Evolutionary conservation across 805 yeast genomes (phyloP).

Genomic region (Yarrowia deformans): DNA sequence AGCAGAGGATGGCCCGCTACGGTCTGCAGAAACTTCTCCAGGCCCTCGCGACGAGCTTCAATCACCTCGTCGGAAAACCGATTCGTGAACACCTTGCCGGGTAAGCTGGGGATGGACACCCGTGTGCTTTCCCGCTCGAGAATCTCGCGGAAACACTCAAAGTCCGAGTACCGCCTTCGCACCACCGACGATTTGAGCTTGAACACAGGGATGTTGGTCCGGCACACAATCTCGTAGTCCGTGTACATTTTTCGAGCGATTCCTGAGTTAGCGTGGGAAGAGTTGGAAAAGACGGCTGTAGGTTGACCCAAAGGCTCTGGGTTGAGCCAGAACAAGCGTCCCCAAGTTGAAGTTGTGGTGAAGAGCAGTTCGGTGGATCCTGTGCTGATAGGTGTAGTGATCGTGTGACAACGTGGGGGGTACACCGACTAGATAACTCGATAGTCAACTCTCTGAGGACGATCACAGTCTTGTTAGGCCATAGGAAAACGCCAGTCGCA

Average conservation of each 20-base stretch:
- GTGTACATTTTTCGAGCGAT: slow-evolving; percentile 74
- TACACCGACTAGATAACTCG: too few relatives aligned
- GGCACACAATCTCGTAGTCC: slow-evolving; percentile 88
- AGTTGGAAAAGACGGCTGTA: too few relatives aligned
- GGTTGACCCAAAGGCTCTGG: too few relatives aligned
- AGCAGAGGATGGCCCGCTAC: slow-evolving; percentile 94
- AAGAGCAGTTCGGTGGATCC: too few relatives aligned
- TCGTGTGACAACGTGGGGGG: too few relatives aligned
- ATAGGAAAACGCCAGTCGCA: too few relatives aligned
- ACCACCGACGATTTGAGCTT: slow-evolving; percentile 67
- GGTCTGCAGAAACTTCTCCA: slow-evolving; percentile 73
- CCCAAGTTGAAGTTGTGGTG: too few relatives aligned
- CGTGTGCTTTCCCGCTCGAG: slow-evolving; percentile 77
- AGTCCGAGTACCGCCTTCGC: slow-evolving; percentile 88
- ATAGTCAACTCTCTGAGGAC: too few relatives aligned
- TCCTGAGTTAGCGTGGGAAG: slow-evolving; percentile 43
- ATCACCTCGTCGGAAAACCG: slow-evolving; percentile 83
- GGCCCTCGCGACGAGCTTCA: slow-evolving; percentile 80
- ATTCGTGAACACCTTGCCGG: slow-evolving; percentile 84
- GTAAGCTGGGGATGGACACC: slow-evolving; percentile 85
- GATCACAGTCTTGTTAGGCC: too few relatives aligned
- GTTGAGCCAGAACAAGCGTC: too few relatives aligned
- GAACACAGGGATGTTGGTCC: slow-evolving; percentile 92
- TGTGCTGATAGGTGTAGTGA: too few relatives aligned
- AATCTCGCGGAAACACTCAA: slow-evolving; percentile 77